phyloP scores from a whole-genome alignment of 106 monocot genomes.

The Dactylorhiza incarnata region DNA sequence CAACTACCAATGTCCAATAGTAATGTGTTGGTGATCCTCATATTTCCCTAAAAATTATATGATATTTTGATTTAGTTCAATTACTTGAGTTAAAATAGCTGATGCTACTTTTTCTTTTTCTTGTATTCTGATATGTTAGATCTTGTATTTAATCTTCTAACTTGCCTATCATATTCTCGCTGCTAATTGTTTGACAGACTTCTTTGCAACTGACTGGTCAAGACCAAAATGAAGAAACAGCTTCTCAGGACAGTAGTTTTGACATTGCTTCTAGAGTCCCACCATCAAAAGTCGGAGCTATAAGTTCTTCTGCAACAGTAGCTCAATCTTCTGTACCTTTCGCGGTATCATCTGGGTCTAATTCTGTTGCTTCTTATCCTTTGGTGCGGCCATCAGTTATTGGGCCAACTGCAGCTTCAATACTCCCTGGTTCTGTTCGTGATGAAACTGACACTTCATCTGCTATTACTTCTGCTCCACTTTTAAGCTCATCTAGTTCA shows the following conservation, averaged over 20 bases:
- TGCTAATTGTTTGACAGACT: constrained; percentile 11
- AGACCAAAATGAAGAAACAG: constrained; percentile 64
- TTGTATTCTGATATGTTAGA: not conserved
- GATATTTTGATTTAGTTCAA: not conserved
- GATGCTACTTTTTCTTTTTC: constrained; percentile 1
- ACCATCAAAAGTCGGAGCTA: constrained; percentile 38
- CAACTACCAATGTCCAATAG: not conserved
- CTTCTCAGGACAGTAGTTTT: constrained; percentile 51
- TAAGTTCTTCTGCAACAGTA: constrained; percentile 6
- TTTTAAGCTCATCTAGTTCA: constrained; percentile 25
- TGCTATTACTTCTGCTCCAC: constrained; percentile 23
- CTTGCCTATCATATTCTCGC: constrained; percentile 5
- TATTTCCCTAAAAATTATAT: not conserved
- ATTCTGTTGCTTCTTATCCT: constrained; percentile 23
- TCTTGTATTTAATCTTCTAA: not conserved
- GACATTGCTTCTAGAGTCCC: constrained; percentile 43
- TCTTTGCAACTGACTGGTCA: constrained; percentile 21
- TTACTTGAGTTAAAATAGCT: not conserved
- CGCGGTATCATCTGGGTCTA: constrained; percentile 13
- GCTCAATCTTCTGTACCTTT: constrained; percentile 4
- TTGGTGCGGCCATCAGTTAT: constrained; percentile 26
- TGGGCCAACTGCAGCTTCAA: constrained; percentile 29
- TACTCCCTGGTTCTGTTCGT: constrained; percentile 43
- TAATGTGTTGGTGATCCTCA: not conserved
- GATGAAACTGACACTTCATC: constrained; percentile 30